Base-by-base conservation (phyloP, 768 basidiomycete genomes). In the Boletus pseudo-olivaceus region DNA sequence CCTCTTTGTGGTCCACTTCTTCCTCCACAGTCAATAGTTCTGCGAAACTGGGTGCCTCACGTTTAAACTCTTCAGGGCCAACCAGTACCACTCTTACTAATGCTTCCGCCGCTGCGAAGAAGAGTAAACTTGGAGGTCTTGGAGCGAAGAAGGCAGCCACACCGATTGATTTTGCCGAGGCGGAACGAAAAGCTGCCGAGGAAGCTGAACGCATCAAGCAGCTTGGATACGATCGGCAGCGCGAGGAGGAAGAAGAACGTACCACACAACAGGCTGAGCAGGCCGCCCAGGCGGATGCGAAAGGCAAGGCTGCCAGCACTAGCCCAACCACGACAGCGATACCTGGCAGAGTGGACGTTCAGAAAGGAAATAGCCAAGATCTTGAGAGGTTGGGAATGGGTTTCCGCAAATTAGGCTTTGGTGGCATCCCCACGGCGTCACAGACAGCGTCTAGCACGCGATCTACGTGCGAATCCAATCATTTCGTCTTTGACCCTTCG, bases 131-230 rank as follows among this genome's bases (percentile, higher is more conserved):
- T 14, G 91, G 90, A 27, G 78, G 79, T 23, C 79, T 94, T 1
- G 95, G 96, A 14, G 97, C 95, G 9, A 88, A 89, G 67, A 95
- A 93, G 69, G 82, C 93, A 0, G 85, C 83, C 7, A 69, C 81
- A 3, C 81, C 88, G 1, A 85, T 98, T 60, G 86, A 98, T 72
- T 99, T 99, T 68, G 97, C 89, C 19, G 93, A 93, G 62, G 97
- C 93, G 0, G 95, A 98, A 70, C 78, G 87, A 29, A 88, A 88
- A 61, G 97, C 97, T 0, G 67, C 81, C 27, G 95, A 93, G 64
- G 97, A 98, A 68, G 94, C 93, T 26, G 95, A 95, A 71, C 80
- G 93, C 53, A 82, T 94, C 69, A 89, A 90, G 68, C 85, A 94
- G 61, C 80, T 97, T 17, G 96, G 95, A 0, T 97, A 98, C 66